Evolutionary conservation across 2,329 filamentous ascomycete species (phyloP), one percentile per base, ranked within the genome.

Genomic region (Elsinoe ampelina): DNA sequence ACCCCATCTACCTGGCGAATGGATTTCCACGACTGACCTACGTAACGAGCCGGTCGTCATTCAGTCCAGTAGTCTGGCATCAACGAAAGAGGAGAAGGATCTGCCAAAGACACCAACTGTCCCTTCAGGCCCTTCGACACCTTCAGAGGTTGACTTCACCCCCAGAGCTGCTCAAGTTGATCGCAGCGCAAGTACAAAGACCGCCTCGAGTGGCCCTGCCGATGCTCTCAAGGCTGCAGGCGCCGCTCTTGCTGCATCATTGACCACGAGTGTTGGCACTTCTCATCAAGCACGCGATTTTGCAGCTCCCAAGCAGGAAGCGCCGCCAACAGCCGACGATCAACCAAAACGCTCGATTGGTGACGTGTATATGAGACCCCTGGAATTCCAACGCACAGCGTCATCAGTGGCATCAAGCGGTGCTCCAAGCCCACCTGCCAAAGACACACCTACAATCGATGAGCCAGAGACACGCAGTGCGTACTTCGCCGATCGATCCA

Each of bases 1-100:
- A 55, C 78, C 78, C 12, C 70, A 76, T 55, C 64, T 80, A 32
- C 78, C 78, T 38, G 78, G 78, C 19, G 75, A 74, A 54, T 80
- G 77, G 78, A 72, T 78, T 54, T 80, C 77, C 32, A 56, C 54
- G 11, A 47, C 54, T 7, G 54, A 56, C 17, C 19, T 56, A n/a
- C 39, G 30, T 2, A n/a, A 26, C 10, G 17, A 19, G 7, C 32
- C 54, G 13, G 42, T 8, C 12, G 32, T n/a, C 2, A 13, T 19
- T 5, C 20, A 15, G 6, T 35, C 26, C 5, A 26, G 22, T 32
- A 48, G 13, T 34, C 54, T 47, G 15, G 20, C 10, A 13, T 15
- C 22, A 20, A 17, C 42, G 32, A 6, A 20, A 19, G 32, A 57
- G 35, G 26, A 56, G 22, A 15, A 35, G n/a, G 30, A 43, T 13